Evolutionary conservation across 495 filamentous ascomycete genomes (phyloP).

Genomic region (Usnea hakonensis): DNA sequence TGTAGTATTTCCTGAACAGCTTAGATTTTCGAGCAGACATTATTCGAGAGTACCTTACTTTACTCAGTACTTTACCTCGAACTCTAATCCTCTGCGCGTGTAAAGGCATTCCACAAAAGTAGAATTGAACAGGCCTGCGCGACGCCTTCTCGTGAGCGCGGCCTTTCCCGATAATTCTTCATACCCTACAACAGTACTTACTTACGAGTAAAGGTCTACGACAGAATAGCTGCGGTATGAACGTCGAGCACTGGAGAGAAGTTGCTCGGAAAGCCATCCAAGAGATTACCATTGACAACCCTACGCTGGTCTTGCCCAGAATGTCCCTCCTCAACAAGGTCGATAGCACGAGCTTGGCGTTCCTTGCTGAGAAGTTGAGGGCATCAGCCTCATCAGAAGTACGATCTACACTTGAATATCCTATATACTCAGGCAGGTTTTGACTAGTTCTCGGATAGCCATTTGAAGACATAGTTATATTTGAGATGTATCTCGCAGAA

Average conservation of each 20-base stretch:
- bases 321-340: not conserved
- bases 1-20: not conserved
- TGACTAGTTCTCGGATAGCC: not conserved
- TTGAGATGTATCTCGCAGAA: slow-evolving; percentile 8
- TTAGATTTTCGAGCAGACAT: too few species aligned
- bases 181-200: not conserved
- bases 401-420: not conserved
- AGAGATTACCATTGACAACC: not conserved
- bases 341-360: not conserved
- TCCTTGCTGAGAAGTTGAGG: not conserved
- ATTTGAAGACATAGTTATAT: not conserved
- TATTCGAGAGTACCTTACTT: too few species aligned
- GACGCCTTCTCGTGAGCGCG: too few species aligned
- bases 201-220: not conserved
- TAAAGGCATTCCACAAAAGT: too few species aligned
- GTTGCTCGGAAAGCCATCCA: not conserved
- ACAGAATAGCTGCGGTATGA: not conserved
- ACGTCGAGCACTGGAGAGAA: not conserved
- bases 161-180: too few species aligned
- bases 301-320: not conserved
- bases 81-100: not conserved
- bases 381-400: not conserved
- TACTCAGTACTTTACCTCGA: too few species aligned
- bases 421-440: not conserved
- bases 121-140: too few species aligned